Percentiles rank a stretch among this genome's conserved stretches.
Evolutionary conservation across 2,329 filamentous ascomycete genomes (phyloP).

Genomic region (Penicillium sp.): DNA sequence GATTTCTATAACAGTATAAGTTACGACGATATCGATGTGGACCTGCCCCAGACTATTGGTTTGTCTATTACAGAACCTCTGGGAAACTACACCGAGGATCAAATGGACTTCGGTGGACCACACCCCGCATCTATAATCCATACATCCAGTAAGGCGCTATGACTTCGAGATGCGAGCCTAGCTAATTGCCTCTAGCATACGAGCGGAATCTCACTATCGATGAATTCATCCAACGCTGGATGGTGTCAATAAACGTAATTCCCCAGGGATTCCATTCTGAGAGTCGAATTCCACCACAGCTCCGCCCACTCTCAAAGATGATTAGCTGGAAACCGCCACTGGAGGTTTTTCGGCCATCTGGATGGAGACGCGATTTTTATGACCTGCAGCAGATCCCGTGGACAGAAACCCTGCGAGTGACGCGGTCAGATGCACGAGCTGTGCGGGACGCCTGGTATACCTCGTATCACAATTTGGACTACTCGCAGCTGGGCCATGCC

Average conservation of each 20-base stretch:
- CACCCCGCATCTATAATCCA: conserved; percentile 22
- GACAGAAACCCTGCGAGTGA: conserved; percentile 30
- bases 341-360: conserved; percentile 26
- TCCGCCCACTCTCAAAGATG: conserved; percentile 27
- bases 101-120: conserved; percentile 13
- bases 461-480: conserved; percentile 34
- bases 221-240: conserved; percentile 38
- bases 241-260: conserved; percentile 22
- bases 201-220: conserved; percentile 37
- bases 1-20: conserved; percentile 24
- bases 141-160: conserved; percentile 23
- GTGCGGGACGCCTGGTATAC: conserved; percentile 37
- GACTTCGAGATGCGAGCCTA: not conserved
- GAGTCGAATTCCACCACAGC: conserved; percentile 15
- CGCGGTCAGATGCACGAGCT: conserved; percentile 30
- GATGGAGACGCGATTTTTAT: conserved; percentile 23
- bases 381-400: conserved; percentile 40
- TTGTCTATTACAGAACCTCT: conserved; percentile 2
- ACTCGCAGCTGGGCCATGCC: conserved; percentile 20
- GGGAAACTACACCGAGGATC: conserved; percentile 12
- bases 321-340: conserved; percentile 30
- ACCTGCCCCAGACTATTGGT: conserved; percentile 3
- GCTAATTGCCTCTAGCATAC: conserved; percentile 21
- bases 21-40: conserved; percentile 13
- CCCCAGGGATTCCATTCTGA: conserved; percentile 15